Conservation (phyloP, 2,329 filamentous ascomycete genomes). For the Ophiocordyceps sinensis region DNA sequence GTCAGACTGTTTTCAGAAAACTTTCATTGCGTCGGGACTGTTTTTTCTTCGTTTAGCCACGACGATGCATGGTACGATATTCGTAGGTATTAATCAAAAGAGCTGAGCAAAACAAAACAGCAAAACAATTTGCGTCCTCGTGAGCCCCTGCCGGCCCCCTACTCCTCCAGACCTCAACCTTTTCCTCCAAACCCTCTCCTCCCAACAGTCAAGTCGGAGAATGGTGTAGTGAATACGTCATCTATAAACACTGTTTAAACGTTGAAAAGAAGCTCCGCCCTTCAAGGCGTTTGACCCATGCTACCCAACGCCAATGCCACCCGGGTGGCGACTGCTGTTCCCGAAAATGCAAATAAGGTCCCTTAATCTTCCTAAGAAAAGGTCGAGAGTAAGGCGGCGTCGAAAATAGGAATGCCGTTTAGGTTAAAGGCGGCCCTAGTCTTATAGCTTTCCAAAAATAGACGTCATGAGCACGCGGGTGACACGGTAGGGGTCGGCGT, state of each 20-base stretch:
- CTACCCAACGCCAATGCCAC: not conserved
- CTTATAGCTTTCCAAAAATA: constrained; percentile 23
- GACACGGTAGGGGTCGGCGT: constrained; percentile 73
- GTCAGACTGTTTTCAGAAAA: not conserved
- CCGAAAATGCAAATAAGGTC: not conserved
- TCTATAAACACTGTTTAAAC: too few relatives aligned
- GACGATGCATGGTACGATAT: not conserved
- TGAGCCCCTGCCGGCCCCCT: too few relatives aligned
- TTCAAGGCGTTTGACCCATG: not conserved
- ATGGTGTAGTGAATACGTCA: too few relatives aligned
- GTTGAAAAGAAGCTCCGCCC: too few relatives aligned
- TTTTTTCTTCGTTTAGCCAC: not conserved
- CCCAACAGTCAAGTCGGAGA: too few relatives aligned
- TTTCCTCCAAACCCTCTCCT: too few relatives aligned
- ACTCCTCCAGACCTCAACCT: too few relatives aligned
- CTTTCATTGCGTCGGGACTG: too few relatives aligned
- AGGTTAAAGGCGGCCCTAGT: too few relatives aligned
- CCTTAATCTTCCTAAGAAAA: too few relatives aligned
- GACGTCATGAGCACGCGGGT: constrained; percentile 72
- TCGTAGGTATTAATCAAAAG: not conserved
- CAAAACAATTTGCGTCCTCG: not conserved
- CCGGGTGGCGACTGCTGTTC: not conserved
- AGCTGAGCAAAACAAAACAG: not conserved
- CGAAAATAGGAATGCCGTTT: too few relatives aligned
- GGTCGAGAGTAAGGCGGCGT: too few relatives aligned